These are phyloP conservation scores for Polytrichum formosum DNA, from an alignment of 225 moss, liverwort and hornwort genomes.

Conservation along the genomic window DNA sequence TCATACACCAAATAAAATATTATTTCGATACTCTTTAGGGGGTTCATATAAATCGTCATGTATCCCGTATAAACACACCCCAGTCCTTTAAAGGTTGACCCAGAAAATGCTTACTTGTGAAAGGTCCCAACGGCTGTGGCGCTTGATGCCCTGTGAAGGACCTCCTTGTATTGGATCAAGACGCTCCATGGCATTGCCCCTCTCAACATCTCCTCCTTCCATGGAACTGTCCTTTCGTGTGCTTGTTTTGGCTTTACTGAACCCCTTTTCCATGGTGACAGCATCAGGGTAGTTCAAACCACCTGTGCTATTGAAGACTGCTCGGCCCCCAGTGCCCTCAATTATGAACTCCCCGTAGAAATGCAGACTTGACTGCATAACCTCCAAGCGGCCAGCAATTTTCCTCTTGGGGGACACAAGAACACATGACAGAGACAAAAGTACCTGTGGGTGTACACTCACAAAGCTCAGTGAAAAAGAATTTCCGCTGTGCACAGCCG, in stretches of 20 bases:
- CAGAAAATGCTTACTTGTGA: constrained; percentile 46
- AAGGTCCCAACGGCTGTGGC: constrained; percentile 80
- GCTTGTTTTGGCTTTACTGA: constrained; percentile 49
- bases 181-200: constrained; percentile 64
- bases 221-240: constrained; percentile 36
- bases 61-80: no score
- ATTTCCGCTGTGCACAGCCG: no score
- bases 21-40: no score
- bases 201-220: constrained; percentile 50
- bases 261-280: constrained; percentile 45
- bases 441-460: constrained; percentile 35
- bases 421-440: constrained; percentile 65
- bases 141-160: constrained; percentile 55
- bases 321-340: constrained; percentile 73
- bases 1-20: no score
- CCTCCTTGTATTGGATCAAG: constrained; percentile 60
- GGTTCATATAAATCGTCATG: no score
- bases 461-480: not conserved
- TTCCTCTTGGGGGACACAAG: constrained; percentile 73
- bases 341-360: constrained; percentile 79
- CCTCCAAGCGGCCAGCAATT: constrained; percentile 72
- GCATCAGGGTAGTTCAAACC: constrained; percentile 64
- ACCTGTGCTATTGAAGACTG: constrained; percentile 48
- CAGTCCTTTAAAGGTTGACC: no score
- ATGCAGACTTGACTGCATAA: constrained; percentile 73